These are phyloP conservation scores for Lophiostoma macrostomum DNA, from an alignment of 495 filamentous ascomycete species.

Conservation along the genomic window DNA sequence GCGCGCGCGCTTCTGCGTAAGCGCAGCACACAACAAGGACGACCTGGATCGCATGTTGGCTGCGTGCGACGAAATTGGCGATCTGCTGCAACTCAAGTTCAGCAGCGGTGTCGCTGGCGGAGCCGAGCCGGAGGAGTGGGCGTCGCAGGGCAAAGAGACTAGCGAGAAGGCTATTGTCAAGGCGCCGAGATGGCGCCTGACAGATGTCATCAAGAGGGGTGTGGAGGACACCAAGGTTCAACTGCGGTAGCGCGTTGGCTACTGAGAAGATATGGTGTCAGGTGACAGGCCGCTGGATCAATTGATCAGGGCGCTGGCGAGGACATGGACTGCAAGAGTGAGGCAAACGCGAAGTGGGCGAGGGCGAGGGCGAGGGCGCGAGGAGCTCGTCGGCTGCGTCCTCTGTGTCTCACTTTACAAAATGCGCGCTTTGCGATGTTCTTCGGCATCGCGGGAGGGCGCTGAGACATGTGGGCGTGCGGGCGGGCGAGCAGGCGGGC, in stretches of 20 bases:
- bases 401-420: no score
- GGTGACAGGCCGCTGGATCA: not conserved
- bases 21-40: slow-evolving; percentile 94
- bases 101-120: slow-evolving; percentile 91
- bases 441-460: no score
- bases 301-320: no score
- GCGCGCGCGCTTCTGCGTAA: slow-evolving; percentile 91
- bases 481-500: no score
- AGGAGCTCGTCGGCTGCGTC: no score
- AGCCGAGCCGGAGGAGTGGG: slow-evolving; percentile 66
- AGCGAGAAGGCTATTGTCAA: slow-evolving; percentile 55
- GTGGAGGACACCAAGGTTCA: slow-evolving; percentile 74
- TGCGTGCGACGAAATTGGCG: slow-evolving; percentile 90
- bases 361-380: no score
- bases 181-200: slow-evolving; percentile 77
- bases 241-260: slow-evolving; percentile 49
- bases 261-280: not conserved
- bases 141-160: slow-evolving; percentile 65
- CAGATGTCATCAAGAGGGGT: slow-evolving; percentile 74
- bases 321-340: no score
- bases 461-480: no score
- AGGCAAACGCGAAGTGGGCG: no score
- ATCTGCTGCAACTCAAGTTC: slow-evolving; percentile 91
- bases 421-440: no score
- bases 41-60: slow-evolving; percentile 87